These are phyloP conservation scores for Cryptosporidium ubiquitum DNA, from an alignment of 169 alveolate genomes.

Conservation along the genomic window DNA sequence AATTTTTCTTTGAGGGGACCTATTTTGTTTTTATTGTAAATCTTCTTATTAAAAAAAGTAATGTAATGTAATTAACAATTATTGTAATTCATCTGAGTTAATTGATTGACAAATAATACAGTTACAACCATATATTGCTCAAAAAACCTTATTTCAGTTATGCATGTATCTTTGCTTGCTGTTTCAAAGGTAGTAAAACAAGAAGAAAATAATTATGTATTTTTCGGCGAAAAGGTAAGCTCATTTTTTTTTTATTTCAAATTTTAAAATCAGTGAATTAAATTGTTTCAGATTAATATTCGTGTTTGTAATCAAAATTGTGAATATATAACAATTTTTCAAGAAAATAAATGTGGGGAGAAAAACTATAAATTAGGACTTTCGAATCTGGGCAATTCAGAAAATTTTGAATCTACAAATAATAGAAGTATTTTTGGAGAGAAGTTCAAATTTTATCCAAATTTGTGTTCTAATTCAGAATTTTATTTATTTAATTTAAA, in stretches of 20 bases:
- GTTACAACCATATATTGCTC: background rate
- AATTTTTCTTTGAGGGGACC: background rate
- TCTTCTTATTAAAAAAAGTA: background rate
- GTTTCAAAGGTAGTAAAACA: conserved; percentile 2
- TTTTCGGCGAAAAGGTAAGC: conserved; percentile 51
- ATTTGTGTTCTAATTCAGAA: background rate
- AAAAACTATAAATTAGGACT: background rate
- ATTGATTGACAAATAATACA: background rate
- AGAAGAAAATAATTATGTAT: conserved; percentile 14
- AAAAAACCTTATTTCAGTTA: background rate
- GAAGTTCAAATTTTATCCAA: background rate
- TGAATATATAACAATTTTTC: conserved; percentile 41
- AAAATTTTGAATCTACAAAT: background rate
- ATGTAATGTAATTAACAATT: background rate
- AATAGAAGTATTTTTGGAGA: background rate
- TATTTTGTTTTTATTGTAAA: no score
- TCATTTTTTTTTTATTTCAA: background rate
- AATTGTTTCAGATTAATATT: conserved; percentile 11
- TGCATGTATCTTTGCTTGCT: background rate
- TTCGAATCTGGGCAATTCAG: conserved; percentile 7
- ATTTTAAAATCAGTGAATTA: background rate
- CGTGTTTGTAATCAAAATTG: conserved; percentile 51
- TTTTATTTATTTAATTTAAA: conserved; percentile 16
- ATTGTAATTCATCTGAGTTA: background rate
- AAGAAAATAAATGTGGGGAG: background rate